Evolutionary conservation across 768 basidiomycete genomes (phyloP), one percentile per base, ranked within the genome.

Genomic region (Pleurotus pulmonarius): DNA sequence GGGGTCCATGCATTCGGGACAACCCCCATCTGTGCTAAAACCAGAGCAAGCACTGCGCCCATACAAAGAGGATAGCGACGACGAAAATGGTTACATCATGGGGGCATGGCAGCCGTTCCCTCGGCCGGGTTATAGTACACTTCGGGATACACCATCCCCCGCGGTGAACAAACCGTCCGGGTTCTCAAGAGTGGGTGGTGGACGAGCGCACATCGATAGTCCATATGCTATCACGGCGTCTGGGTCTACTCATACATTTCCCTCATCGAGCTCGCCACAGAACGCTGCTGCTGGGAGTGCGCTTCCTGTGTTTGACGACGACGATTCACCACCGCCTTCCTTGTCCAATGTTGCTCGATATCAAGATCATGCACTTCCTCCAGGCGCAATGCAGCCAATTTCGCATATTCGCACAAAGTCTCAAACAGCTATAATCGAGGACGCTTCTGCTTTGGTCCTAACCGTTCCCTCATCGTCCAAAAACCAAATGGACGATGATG

Each of bases 101-200:
- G 88, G 87, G 41, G 92, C 95, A n/a, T 96, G 93, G 92, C 86
- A 88, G 61, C 83, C 86, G 25, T 89, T 83, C 74, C 82, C 82
- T 0, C 73, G 79, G 5, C 67, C 76, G 18, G 80, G 81, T 0
- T 83, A 84, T 64, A 54, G 66, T 18, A 70, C 79, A 7, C 75
- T 85, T 18, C 70, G 71, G 18, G 78, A 81, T 29, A 63, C 65
- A 13, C 60, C 70, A 1, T n/a, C 52, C 5, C 57, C 56, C 40
- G 59, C 60, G 16, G 56, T 59, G 34, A 57, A 60, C 39, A 64
- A 61, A 25, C 58, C 69, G 5, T 81, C 88, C 16, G 92, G 92
- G 2, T 97, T 98, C 73, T 83, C 91, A 4, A 81, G 93, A 47
- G 82, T 98, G 2, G 88, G 90, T 12, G 95, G 95, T 11, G 94